phyloP scores from a whole-genome alignment of 306 rosid species.

The Castanea mollissima region DNA sequence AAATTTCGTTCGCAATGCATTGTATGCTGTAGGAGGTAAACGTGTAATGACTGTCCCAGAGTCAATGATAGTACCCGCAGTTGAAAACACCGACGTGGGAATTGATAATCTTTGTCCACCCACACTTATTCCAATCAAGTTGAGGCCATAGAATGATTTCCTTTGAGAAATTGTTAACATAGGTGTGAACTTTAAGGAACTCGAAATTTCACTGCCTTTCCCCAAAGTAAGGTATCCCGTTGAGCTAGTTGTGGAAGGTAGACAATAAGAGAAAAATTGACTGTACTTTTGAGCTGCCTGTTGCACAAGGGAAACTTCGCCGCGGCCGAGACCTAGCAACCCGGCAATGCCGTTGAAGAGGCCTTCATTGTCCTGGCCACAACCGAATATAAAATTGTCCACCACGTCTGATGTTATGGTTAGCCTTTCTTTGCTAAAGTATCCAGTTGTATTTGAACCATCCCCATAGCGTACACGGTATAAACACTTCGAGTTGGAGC shows the following conservation, averaged over 20 bases:
- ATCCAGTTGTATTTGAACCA: slow-evolving; percentile 51
- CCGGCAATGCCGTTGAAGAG: slow-evolving; percentile 60
- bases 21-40: slow-evolving; percentile 57
- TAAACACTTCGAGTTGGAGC: slow-evolving; percentile 35
- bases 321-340: slow-evolving; percentile 74
- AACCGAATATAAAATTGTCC: slow-evolving; percentile 47
- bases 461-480: slow-evolving; percentile 58
- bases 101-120: slow-evolving; percentile 31
- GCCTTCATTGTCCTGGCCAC: slow-evolving; percentile 76
- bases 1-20: slow-evolving; percentile 31
- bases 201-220: neutral
- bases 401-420: slow-evolving; percentile 31
- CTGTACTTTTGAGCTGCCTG: slow-evolving; percentile 54
- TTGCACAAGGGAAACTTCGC: slow-evolving; percentile 55
- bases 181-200: slow-evolving; percentile 44
- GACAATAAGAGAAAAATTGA: slow-evolving; percentile 65
- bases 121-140: slow-evolving; percentile 40
- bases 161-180: slow-evolving; percentile 19
- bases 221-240: slow-evolving; percentile 55
- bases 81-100: slow-evolving; percentile 35
- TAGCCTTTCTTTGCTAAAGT: slow-evolving; percentile 46
- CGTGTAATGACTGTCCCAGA: slow-evolving; percentile 74
- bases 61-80: slow-evolving; percentile 56
- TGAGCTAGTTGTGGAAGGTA: slow-evolving; percentile 55
- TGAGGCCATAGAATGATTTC: slow-evolving; percentile 48